A percentile compares a stretch with the other conserved stretches of the same genome.
Conservation (phyloP, 257 asterid genomes). For the Scutellaria barbata region DNA sequence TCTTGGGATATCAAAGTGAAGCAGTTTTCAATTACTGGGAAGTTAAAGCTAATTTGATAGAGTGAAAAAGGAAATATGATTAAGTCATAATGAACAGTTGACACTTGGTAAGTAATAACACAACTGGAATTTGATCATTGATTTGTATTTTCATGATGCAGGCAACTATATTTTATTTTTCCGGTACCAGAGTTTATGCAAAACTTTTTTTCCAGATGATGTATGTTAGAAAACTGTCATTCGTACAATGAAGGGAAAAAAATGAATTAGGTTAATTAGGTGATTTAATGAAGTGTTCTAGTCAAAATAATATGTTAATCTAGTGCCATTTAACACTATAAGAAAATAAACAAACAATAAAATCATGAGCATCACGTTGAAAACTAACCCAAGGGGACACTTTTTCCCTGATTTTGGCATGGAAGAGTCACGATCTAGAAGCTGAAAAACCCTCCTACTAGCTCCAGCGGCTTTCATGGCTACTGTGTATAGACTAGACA, state of each 20-base stretch:
- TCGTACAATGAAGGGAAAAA: not conserved
- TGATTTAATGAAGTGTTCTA: not conserved
- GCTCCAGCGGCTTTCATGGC: slow-evolving; percentile 98
- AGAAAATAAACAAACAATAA: slow-evolving; percentile 5
- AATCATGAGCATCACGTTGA: slow-evolving; percentile 2
- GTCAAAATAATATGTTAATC: not conserved
- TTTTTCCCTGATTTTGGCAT: slow-evolving; percentile 74
- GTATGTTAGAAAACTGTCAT: slow-evolving; percentile 8
- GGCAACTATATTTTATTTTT: not conserved
- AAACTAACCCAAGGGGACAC: slow-evolving; percentile 75
- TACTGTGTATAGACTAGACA: slow-evolving; percentile 70
- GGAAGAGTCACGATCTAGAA: slow-evolving; percentile 71
- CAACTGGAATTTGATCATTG: not conserved
- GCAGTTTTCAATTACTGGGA: not conserved
- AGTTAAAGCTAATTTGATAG: not conserved
- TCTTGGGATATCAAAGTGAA: not conserved
- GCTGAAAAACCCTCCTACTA: slow-evolving; percentile 86
- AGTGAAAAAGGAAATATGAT: slow-evolving; percentile 10
- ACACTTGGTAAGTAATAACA: not conserved
- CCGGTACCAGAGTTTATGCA: not conserved
- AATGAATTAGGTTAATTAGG: not conserved
- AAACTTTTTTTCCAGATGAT: not conserved
- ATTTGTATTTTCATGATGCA: slow-evolving; percentile 1
- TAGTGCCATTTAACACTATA: not conserved
- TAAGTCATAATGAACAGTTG: slow-evolving; percentile 5